Base-by-base conservation (phyloP, 306 rosid genomes). In the Gynostemma pentaphyllum region DNA sequence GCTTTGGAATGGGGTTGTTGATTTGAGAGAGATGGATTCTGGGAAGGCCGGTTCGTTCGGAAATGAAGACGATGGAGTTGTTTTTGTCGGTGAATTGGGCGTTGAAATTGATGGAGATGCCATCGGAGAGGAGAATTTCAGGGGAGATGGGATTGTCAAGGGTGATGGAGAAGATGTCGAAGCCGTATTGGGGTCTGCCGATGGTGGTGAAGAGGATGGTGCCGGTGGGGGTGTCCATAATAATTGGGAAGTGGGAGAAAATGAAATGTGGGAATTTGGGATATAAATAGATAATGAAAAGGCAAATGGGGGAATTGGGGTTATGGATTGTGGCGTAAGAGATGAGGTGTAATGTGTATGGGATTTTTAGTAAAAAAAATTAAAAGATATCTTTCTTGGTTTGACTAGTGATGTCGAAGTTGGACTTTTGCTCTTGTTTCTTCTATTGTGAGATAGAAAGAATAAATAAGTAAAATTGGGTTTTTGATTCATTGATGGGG, bases 71-170 rank as follows among this genome's bases (percentile, higher is more conserved):
- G 28, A 91, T 7, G 18, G 66, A 62, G 2, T 45, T 66, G 16
- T 64, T 18, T 22, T 67, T 30, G 2, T 76, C 74, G 1, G 73
- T 9, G 60, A 91, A 91, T 7, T 87, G 95, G 21, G 86, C 89
- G 4, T 91, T 91, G 82, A 82, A 82, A 61, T 91, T 91, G 55
- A 91, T 14, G 28, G 97, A 91, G 39, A 50, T 15, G n/a, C 84
- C 85, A 23, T 91, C 97, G 16, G 96, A 72, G 80, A 85, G 83
- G 41, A 75, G 78, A 61, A 19, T 72, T 13, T 87, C 97, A 5
- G 27, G 2, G 67, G 36, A 39, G 37, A 24, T 55, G 2, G 30
- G 45, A 5, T 29, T 36, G 3, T 28, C 23, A 64, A 87, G 81
- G 28, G 66, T 4, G 27, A 82, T 23, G 44, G 79, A 55, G 76